phyloP scores from a whole-genome alignment of 345 rosid genomes.

The Ceriops tagal region DNA sequence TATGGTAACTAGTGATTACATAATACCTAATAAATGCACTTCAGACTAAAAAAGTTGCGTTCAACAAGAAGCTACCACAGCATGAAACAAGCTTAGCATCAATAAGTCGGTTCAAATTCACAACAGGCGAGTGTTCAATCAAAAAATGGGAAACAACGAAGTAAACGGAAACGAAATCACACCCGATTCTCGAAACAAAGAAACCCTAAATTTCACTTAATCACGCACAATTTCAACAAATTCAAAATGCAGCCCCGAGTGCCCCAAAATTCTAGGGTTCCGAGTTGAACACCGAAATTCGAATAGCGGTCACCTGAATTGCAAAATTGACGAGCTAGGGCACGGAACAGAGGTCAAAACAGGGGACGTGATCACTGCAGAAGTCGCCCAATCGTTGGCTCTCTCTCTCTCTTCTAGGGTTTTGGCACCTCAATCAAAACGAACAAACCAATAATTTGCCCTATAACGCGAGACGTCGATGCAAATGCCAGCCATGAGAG shows the following conservation, averaged over 20 bases:
- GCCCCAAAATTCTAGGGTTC: slow-evolving; percentile 1
- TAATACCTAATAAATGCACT: background rate
- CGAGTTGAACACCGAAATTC: background rate
- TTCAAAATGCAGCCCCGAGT: background rate
- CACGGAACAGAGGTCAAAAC: background rate
- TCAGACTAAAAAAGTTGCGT: background rate
- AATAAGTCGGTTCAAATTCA: background rate
- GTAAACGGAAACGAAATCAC: background rate
- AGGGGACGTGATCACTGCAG: background rate
- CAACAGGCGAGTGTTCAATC: background rate
- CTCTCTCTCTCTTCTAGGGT: background rate
- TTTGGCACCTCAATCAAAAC: slow-evolving; percentile 1
- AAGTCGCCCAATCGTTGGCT: too few relatives aligned
- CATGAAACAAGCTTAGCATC: background rate
- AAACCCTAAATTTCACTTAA: background rate
- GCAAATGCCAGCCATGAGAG: slow-evolving; percentile 1
- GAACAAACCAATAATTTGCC: background rate
- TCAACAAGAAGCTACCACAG: background rate
- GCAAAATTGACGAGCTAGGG: background rate
- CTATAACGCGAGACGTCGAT: background rate
- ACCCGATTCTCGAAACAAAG: background rate
- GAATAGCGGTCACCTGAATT: background rate
- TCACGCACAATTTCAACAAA: background rate
- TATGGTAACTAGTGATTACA: background rate
- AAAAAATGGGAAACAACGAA: background rate